Evolutionary conservation across 208 protist genomes (phyloP).

Genomic region (Strigomonas galati): DNA sequence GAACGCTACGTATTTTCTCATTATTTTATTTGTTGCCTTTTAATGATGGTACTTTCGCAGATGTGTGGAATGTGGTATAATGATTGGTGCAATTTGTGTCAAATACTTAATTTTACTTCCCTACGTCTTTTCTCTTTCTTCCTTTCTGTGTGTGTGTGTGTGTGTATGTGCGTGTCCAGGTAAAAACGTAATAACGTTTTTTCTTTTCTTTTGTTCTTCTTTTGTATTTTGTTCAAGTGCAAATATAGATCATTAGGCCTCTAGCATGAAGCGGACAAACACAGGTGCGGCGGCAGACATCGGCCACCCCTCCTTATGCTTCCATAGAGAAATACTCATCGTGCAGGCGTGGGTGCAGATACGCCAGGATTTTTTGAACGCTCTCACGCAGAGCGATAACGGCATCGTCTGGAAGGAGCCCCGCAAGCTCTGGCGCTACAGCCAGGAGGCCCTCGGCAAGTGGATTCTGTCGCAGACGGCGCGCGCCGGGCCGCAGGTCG

Average conservation of each 20-base stretch:
- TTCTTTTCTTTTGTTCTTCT: conserved; percentile 5
- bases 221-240: conserved; percentile 9
- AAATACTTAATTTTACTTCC: neutral
- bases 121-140: neutral
- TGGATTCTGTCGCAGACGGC: conserved; percentile 86
- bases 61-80: neutral
- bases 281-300: conserved; percentile 29
- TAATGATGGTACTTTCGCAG: neutral
- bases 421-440: conserved; percentile 81
- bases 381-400: conserved; percentile 28
- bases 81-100: neutral
- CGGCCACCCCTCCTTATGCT: conserved; percentile 57
- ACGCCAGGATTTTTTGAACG: conserved; percentile 62
- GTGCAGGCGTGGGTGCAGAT: conserved; percentile 65
- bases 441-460: conserved; percentile 83
- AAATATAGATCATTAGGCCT: neutral
- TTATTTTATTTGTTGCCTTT: neutral
- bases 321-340: conserved; percentile 80
- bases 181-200: neutral
- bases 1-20: neutral
- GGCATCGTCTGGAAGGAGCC: conserved; percentile 59
- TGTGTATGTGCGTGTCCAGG: neutral
- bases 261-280: conserved; percentile 49
- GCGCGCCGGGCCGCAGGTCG: conserved; percentile 25
- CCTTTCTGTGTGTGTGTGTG: neutral